A percentile compares a stretch with the other conserved stretches of the same genome.
These are phyloP conservation scores for Nannizziopsis arthrosporioides DNA, from an alignment of 2,329 filamentous ascomycete species.

Conservation along the genomic window DNA sequence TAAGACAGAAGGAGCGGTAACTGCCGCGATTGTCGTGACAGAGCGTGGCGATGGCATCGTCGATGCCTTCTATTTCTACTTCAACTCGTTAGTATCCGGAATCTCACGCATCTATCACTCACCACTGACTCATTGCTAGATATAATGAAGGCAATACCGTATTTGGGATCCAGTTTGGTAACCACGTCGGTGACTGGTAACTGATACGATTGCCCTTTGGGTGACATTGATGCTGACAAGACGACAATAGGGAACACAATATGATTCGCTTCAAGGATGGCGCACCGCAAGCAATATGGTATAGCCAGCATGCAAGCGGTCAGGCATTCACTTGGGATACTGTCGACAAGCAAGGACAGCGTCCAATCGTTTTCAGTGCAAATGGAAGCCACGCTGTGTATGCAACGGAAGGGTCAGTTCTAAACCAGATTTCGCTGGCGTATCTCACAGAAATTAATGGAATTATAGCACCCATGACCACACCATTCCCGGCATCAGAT, in stretches of 20 bases:
- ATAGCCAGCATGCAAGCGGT: constrained; percentile 50
- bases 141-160: constrained; percentile 46
- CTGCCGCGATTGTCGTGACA: constrained; percentile 45
- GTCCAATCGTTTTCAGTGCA: constrained; percentile 48
- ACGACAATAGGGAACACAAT: constrained; percentile 46
- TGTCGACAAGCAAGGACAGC: constrained; percentile 42
- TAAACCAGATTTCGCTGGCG: not conserved
- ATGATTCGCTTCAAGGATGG: constrained; percentile 54
- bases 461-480: constrained; percentile 46
- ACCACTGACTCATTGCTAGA: constrained; percentile 16
- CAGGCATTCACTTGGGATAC: constrained; percentile 50
- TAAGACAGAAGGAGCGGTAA: constrained; percentile 40
- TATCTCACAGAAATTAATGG: not conserved
- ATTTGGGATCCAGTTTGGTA: constrained; percentile 40
- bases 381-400: constrained; percentile 56
- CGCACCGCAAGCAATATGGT: constrained; percentile 47
- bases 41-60: constrained; percentile 44
- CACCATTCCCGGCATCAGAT: constrained; percentile 49
- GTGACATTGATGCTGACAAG: not conserved
- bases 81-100: constrained; percentile 46
- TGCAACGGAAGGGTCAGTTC: constrained; percentile 39
- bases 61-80: constrained; percentile 54
- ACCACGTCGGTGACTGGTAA: constrained; percentile 54
- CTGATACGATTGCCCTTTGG: constrained; percentile 9
- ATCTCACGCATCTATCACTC: constrained; percentile 10